Conservation (phyloP, 495 filamentous ascomycete species). For the Aspergillus kassunensis region DNA sequence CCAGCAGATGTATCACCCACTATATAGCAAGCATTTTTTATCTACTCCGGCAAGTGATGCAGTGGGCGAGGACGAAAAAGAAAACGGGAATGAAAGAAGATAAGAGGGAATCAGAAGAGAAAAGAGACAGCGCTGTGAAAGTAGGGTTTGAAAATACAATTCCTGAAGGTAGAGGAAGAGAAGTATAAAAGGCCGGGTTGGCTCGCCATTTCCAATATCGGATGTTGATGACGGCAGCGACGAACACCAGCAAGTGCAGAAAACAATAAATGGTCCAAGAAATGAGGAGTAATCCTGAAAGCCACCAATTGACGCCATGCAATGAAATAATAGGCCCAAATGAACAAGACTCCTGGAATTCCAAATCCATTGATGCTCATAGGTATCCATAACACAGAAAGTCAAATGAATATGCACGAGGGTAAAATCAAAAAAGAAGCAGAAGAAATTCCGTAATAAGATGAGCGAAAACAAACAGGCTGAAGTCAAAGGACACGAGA, state of each 20-base stretch:
- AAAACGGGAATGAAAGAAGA: background rate
- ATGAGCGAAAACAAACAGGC: conserved; percentile 6
- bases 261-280: conserved; percentile 12
- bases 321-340: conserved; percentile 20
- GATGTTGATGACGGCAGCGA: background rate
- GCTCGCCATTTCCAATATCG: conserved; percentile 17
- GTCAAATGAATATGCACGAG: conserved; percentile 29
- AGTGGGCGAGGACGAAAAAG: background rate
- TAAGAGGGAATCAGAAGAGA: background rate
- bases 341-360: conserved; percentile 22
- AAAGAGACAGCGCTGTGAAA: background rate
- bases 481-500: conserved; percentile 11
- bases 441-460: conserved; percentile 6
- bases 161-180: conserved; percentile 4
- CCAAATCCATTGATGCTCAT: conserved; percentile 29
- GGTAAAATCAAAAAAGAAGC: conserved; percentile 1
- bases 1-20: background rate
- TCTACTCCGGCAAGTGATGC: background rate
- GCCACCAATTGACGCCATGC: conserved; percentile 32
- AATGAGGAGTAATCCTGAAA: conserved; percentile 14
- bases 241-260: conserved; percentile 30
- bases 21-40: background rate
- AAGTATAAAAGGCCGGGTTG: conserved; percentile 34
- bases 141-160: conserved; percentile 8
- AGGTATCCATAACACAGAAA: conserved; percentile 26